These are phyloP conservation scores for Mycosarcoma mackinlayi DNA, from an alignment of 1,284 basidiomycete species.

Conservation along the genomic window DNA sequence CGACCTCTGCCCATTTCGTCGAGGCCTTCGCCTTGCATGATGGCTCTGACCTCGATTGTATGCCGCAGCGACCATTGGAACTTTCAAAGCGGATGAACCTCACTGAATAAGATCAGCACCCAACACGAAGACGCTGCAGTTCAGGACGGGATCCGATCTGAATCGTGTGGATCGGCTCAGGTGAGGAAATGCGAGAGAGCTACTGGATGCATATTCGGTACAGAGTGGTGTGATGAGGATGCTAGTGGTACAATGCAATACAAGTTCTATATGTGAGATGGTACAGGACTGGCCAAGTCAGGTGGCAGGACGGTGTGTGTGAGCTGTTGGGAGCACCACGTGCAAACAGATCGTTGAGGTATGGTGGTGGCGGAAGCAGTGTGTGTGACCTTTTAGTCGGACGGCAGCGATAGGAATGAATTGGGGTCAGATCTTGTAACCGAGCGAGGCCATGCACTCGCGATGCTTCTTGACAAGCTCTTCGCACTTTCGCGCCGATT, in stretches of 20 bases:
- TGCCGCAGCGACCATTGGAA: too few species aligned
- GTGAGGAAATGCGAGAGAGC: too few species aligned
- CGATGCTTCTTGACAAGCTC: slow-evolving; percentile 82
- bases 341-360: not conserved
- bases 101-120: too few species aligned
- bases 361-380: slow-evolving; percentile 3
- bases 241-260: slow-evolving; percentile 28
- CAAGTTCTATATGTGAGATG: not conserved
- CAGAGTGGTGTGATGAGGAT: slow-evolving; percentile 23
- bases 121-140: too few species aligned
- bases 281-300: too few species aligned
- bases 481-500: slow-evolving; percentile 81
- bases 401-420: not conserved
- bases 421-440: slow-evolving; percentile 63
- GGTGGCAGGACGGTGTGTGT: not conserved
- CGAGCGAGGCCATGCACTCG: slow-evolving; percentile 83
- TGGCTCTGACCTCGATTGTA: too few species aligned
- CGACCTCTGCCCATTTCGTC: too few species aligned
- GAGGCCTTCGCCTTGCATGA: too few species aligned
- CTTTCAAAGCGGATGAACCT: too few species aligned
- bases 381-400: not conserved
- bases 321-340: not conserved
- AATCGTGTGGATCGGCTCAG: too few species aligned
- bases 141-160: too few species aligned
- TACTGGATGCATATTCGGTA: slow-evolving; percentile 16